phyloP scores from a whole-genome alignment of 2,329 filamentous ascomycete genomes.

The Pyrenophora seminiperda region DNA sequence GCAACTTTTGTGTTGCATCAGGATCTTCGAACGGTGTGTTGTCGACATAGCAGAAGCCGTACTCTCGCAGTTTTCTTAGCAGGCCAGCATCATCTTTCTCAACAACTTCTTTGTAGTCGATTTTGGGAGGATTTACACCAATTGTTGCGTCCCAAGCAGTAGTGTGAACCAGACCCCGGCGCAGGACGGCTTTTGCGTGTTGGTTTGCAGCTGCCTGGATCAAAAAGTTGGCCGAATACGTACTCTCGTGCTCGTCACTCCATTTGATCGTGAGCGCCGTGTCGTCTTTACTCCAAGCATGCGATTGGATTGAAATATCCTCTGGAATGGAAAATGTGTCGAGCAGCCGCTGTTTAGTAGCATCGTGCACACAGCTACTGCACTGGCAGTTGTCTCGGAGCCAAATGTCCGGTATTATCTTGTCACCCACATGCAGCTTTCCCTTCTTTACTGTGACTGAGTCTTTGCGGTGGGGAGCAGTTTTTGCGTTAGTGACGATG shows the following conservation, averaged over 20 bases:
- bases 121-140: constrained; percentile 57
- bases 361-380: constrained; percentile 66
- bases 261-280: constrained; percentile 33
- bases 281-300: constrained; percentile 9
- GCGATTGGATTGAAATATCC: constrained; percentile 32
- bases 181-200: constrained; percentile 50
- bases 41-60: constrained; percentile 79
- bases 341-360: constrained; percentile 71
- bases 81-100: constrained; percentile 55
- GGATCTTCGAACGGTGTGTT: constrained; percentile 59
- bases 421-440: constrained; percentile 6
- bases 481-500: not conserved
- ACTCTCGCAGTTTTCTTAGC: constrained; percentile 64
- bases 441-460: not conserved
- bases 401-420: constrained; percentile 41
- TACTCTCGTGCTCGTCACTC: constrained; percentile 69
- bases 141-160: constrained; percentile 47
- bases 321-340: constrained; percentile 64
- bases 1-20: constrained; percentile 71
- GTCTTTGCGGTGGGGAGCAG: not conserved
- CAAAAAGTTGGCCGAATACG: constrained; percentile 67
- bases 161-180: constrained; percentile 40
- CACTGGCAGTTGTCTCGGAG: constrained; percentile 74
- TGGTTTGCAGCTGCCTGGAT: constrained; percentile 48
- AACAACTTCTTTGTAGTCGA: constrained; percentile 17